These are phyloP conservation scores for Echinosophora koreensis DNA, from an alignment of 306 rosid species.

Conservation along the genomic window DNA sequence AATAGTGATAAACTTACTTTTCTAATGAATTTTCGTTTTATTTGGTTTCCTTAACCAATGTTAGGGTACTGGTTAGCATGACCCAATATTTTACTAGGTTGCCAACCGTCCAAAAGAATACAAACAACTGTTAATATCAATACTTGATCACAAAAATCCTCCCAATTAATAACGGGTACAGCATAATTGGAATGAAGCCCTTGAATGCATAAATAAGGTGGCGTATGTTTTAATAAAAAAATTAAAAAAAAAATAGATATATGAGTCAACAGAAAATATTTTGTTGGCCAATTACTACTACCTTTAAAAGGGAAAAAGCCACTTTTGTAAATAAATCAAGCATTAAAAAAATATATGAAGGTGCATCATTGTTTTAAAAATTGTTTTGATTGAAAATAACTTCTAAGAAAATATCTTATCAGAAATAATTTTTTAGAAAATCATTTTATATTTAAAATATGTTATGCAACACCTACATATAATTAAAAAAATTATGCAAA, in stretches of 20 bases:
- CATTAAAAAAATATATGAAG: neutral
- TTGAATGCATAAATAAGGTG: neutral
- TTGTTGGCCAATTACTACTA: slow-evolving; percentile 28
- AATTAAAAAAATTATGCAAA: neutral
- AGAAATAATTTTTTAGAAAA: slow-evolving; percentile 4
- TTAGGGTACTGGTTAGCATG: no score
- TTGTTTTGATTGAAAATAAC: slow-evolving; percentile 34
- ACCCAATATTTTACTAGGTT: neutral
- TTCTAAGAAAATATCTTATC: slow-evolving; percentile 36
- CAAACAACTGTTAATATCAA: neutral
- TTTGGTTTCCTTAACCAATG: no score
- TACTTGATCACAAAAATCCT: slow-evolving; percentile 27
- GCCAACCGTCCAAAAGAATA: neutral
- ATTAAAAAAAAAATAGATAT: neutral
- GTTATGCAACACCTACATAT: neutral
- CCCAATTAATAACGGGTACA: neutral
- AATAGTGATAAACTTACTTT: no score
- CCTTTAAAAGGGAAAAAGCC: neutral
- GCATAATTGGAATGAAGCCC: slow-evolving; percentile 32
- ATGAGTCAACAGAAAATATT: slow-evolving; percentile 31
- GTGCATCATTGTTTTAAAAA: neutral
- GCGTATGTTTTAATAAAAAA: slow-evolving; percentile 8
- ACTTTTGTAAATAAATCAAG: slow-evolving; percentile 24
- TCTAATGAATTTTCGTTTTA: no score
- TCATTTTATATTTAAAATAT: slow-evolving; percentile 19